A percentile compares a stretch with the other conserved stretches of the same genome.
phyloP scores from a whole-genome alignment of 345 rosid genomes.

The Brassica juncea region DNA sequence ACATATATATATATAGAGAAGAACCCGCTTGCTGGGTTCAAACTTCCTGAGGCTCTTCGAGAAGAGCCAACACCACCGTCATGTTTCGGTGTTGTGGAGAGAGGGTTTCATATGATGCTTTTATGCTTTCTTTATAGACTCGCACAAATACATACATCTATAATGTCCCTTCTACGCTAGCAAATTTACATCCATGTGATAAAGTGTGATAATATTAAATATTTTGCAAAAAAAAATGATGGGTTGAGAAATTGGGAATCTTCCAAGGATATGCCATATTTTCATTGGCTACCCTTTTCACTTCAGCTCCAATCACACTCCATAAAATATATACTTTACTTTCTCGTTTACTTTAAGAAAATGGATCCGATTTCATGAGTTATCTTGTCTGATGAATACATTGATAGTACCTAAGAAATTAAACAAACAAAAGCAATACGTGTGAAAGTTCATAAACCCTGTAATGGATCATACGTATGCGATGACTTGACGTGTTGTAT shows the following conservation, averaged over 20 bases:
- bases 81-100: conserved; percentile 33
- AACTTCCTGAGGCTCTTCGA: conserved; percentile 20
- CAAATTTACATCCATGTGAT: conserved; percentile 1
- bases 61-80: conserved; percentile 37
- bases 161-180: conserved; percentile 5
- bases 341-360: conserved; percentile 23
- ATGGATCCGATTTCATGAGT: conserved; percentile 1
- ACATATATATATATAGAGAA: conserved; percentile 1
- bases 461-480: conserved; percentile 25
- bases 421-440: background rate
- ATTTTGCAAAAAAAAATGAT: background rate
- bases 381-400: background rate
- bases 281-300: conserved; percentile 25
- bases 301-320: conserved; percentile 33
- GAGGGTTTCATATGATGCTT: conserved; percentile 24
- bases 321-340: conserved; percentile 19
- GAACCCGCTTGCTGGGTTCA: conserved; percentile 17
- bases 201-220: conserved; percentile 8
- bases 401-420: background rate
- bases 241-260: conserved; percentile 28
- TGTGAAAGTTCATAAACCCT: background rate
- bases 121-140: conserved; percentile 26
- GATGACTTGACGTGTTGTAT: conserved; percentile 19
- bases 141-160: conserved; percentile 8
- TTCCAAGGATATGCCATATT: conserved; percentile 33